phyloP scores from a whole-genome alignment of 2,329 filamentous ascomycete species.

The Colletotrichum chrysophilum region DNA sequence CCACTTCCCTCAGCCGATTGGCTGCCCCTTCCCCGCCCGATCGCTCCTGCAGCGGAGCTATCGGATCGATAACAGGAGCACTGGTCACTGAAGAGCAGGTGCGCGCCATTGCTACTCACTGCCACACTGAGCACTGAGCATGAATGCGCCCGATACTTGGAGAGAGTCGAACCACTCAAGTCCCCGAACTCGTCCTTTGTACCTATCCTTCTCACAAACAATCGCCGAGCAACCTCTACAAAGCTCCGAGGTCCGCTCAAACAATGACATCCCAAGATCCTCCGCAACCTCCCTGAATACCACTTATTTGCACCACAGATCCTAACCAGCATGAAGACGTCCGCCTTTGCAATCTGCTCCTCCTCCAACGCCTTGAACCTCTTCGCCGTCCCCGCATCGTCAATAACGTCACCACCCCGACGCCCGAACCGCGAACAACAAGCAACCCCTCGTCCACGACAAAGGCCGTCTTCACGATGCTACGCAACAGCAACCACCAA shows the following conservation, averaged over 20 bases:
- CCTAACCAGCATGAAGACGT: neutral
- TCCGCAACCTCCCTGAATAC: slow-evolving; percentile 7
- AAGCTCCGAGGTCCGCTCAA: neutral
- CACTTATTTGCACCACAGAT: neutral
- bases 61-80: slow-evolving; percentile 9
- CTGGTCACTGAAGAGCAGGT: neutral
- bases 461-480: neutral
- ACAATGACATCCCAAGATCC: neutral
- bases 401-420: slow-evolving; percentile 27
- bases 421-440: neutral
- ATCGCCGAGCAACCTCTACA: neutral
- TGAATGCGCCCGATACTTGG: neutral
- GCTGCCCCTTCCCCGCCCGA: neutral
- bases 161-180: neutral
- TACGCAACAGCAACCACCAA: neutral
- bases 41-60: slow-evolving; percentile 12
- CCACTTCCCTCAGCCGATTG: neutral
- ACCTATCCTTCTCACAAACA: neutral
- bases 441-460: neutral
- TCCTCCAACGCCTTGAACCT: slow-evolving; percentile 19
- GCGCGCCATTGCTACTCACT: neutral
- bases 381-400: slow-evolving; percentile 19
- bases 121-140: slow-evolving; percentile 6
- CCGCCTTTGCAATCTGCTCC: slow-evolving; percentile 11
- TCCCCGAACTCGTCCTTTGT: neutral